Conservation (phyloP, 306 rosid species). For the Dryas drummondii region DNA sequence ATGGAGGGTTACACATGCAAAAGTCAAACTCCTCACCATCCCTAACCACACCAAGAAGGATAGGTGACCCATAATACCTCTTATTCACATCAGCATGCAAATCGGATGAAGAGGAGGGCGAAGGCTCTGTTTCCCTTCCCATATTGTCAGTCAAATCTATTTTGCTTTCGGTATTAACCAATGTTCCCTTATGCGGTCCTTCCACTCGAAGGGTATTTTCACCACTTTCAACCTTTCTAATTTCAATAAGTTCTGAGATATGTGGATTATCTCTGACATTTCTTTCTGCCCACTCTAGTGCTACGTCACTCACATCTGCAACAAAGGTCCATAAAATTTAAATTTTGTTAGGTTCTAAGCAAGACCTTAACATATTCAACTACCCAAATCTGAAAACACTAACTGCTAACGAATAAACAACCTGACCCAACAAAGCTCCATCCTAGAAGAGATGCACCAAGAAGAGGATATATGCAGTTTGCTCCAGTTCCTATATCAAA, state of each 20-base stretch:
- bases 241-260: conserved; percentile 66
- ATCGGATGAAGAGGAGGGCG: conserved; percentile 36
- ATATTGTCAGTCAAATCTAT: conserved; percentile 16
- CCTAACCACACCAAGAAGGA: conserved; percentile 75
- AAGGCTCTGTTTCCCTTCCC: conserved; percentile 30
- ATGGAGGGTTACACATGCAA: conserved; percentile 97
- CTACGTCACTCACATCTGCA: conserved; percentile 81
- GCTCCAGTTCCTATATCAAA: conserved; percentile 97
- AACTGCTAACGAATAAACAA: conserved; percentile 25
- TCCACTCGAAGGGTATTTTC: conserved; percentile 21
- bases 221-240: conserved; percentile 60
- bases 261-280: conserved; percentile 68
- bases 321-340: conserved; percentile 21
- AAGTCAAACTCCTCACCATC: conserved; percentile 85
- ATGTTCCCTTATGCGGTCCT: conserved; percentile 29
- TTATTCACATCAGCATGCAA: conserved; percentile 23
- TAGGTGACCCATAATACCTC: conserved; percentile 61
- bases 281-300: conserved; percentile 78
- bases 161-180: conserved; percentile 18
- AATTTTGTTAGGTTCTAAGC: neutral
- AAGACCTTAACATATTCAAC: conserved; percentile 13
- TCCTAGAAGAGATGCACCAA: conserved; percentile 78
- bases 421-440: conserved; percentile 96
- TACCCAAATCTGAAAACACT: neutral
- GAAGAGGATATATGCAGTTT: conserved; percentile 92